Conservation (phyloP, 2,329 filamentous ascomycete species). For the Ceratocystis smalleyi region DNA sequence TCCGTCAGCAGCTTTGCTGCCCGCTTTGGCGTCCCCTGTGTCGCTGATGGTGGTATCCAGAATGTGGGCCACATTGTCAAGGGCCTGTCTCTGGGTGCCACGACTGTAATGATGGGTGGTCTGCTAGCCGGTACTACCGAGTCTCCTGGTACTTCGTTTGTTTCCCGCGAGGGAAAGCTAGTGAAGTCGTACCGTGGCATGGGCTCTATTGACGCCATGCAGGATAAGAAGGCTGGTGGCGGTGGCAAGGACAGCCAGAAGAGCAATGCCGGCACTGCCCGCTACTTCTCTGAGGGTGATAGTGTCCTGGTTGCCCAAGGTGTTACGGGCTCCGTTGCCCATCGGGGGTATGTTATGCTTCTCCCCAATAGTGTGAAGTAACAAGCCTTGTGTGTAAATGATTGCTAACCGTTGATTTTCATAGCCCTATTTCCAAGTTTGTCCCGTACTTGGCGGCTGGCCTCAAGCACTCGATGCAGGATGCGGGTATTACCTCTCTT, state of each 20-base stretch:
- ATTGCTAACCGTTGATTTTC: conserved; percentile 22
- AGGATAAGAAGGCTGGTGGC: conserved; percentile 86
- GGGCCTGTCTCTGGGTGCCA: conserved; percentile 83
- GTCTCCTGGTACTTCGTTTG: conserved; percentile 90
- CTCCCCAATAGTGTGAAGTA: background rate
- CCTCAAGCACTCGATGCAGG: conserved; percentile 93
- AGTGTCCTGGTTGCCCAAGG: conserved; percentile 90
- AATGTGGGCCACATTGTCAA: conserved; percentile 99
- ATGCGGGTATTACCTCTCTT: conserved; percentile 76
- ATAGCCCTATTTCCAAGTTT: conserved; percentile 79
- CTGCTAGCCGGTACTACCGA: conserved; percentile 93
- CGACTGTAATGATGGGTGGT: conserved; percentile 98
- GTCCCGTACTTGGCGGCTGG: conserved; percentile 89
- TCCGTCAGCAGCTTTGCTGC: conserved; percentile 79
- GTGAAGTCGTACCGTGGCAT: conserved; percentile 99
- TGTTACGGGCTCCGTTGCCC: conserved; percentile 72
- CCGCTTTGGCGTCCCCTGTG: conserved; percentile 90
- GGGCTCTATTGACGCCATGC: conserved; percentile 98
- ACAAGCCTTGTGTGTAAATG: background rate
- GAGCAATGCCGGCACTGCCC: conserved; percentile 86
- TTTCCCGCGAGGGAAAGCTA: conserved; percentile 89
- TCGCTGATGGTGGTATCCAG: conserved; percentile 93
- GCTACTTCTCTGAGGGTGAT: conserved; percentile 97
- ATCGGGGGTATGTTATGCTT: conserved; percentile 42
- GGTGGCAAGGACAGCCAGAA: conserved; percentile 57